Base-by-base conservation (phyloP, 1,284 basidiomycete genomes). In the Calocybe gambosa region DNA sequence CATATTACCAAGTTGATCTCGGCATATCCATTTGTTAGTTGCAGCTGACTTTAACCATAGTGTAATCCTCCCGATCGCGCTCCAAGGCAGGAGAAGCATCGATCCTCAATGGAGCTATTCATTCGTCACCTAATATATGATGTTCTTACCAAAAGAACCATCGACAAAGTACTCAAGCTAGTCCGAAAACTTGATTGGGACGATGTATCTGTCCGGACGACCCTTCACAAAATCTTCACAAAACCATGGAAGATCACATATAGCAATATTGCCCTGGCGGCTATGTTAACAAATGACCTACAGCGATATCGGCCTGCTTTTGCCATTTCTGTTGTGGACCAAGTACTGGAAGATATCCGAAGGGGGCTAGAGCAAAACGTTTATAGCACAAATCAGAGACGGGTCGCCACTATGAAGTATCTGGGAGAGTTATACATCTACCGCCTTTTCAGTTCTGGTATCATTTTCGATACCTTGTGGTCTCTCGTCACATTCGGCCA, bases 391-490 rank as follows among this genome's bases (percentile, higher is more conserved):
- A 98, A 98, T 61, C 96, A 99, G 70, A 81, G 91, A 52, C 76
- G 96, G 44, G 76, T 99, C 36, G 87, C 96, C 0, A 86, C 88
- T 0, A 78, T 93, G 56, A 95, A 93, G 64, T 98, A 94, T 63
- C 78, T 99, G 1, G 96, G 95, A 39, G 96, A 99, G 68, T 69
- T 99, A 39, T 99, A 98, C 66, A 98, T 96, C 64, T 98, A 96
- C 62, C 81, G 95, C n/a, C 74, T 97, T 19, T 71, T 99, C 57
- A 88, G 87, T 56, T 93, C 91, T 5, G 74, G 82, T 2, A 82
- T 98, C 59, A 77, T 99, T 33, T 96, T 99, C 52, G 94, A 99
- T 59, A 89, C 85, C 0, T 69, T 99, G 1, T 99, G 96, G 96
- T 88, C 85, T 8, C 65, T 99, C 33, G 83, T 93, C n/a, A 95